Evolutionary conservation across 805 yeast genomes (phyloP).

Genomic region (Ogataea minuta): DNA sequence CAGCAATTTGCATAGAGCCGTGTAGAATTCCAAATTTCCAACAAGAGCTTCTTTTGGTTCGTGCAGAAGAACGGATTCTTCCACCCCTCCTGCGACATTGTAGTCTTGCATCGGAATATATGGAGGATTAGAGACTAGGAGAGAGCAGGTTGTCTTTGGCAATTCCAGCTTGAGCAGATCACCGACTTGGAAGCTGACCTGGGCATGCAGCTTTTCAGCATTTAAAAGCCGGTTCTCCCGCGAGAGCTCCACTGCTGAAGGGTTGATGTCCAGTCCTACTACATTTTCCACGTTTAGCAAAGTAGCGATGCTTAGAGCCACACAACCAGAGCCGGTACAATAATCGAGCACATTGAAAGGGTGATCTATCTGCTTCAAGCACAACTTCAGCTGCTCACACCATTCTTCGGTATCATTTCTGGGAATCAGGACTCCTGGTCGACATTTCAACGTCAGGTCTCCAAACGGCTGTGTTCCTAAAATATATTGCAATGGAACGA

Average conservation of each 20-base stretch:
- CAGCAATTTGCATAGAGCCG: slow-evolving; percentile 47
- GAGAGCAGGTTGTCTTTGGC: slow-evolving; percentile 34
- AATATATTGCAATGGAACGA: slow-evolving; percentile 80
- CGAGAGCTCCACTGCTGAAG: slow-evolving; percentile 51
- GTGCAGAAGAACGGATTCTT: slow-evolving; percentile 60
- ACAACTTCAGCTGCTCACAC: slow-evolving; percentile 46
- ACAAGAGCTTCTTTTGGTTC: slow-evolving; percentile 82
- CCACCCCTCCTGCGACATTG: slow-evolving; percentile 42
- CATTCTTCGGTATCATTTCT: slow-evolving; percentile 97
- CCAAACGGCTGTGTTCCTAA: slow-evolving; percentile 90
- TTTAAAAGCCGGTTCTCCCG: slow-evolving; percentile 38
- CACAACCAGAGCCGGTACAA: slow-evolving; percentile 90
- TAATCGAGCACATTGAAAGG: slow-evolving; percentile 53
- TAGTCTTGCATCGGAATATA: slow-evolving; percentile 60
- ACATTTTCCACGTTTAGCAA: slow-evolving; percentile 21
- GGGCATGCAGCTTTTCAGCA: slow-evolving; percentile 1
- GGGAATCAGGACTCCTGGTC: slow-evolving; percentile 74
- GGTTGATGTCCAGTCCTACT: slow-evolving; percentile 57
- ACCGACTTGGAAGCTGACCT: slow-evolving; percentile 21
- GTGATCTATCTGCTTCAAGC: slow-evolving; percentile 7
- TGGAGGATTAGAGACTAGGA: slow-evolving; percentile 89
- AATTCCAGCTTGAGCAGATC: slow-evolving; percentile 19
- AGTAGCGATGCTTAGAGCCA: slow-evolving; percentile 53
- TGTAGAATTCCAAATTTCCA: slow-evolving; percentile 73
- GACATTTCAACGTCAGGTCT: slow-evolving; percentile 54